Conservation (phyloP, 2,329 filamentous ascomycete species). For the Tolypocladium tundrense region DNA sequence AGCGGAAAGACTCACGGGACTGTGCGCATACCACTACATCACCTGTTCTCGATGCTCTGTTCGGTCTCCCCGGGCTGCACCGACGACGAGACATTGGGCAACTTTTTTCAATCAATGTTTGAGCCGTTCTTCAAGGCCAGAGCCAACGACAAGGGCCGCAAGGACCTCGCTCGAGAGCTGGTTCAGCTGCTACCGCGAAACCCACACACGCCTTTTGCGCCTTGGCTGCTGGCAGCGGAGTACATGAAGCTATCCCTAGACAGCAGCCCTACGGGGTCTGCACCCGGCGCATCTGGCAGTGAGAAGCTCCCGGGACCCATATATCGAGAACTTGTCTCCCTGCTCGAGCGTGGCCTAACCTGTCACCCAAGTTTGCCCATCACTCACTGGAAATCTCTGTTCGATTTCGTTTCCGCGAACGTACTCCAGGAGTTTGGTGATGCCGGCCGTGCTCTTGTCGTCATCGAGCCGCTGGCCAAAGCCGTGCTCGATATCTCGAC, state of each 20-base stretch:
- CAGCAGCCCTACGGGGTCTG: conserved; percentile 10
- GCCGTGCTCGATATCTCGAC: conserved; percentile 27
- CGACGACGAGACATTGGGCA: conserved; percentile 34
- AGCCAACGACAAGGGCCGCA: conserved; percentile 27
- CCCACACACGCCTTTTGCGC: conserved; percentile 32
- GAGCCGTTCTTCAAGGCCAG: conserved; percentile 48
- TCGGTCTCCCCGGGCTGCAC: conserved; percentile 34
- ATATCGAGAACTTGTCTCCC: conserved; percentile 57
- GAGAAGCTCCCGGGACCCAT: conserved; percentile 50
- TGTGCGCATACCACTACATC: conserved; percentile 51
- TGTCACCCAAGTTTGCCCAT: conserved; percentile 37
- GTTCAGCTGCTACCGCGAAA: conserved; percentile 38
- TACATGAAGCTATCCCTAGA: conserved; percentile 33
- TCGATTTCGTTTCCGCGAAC: conserved; percentile 44
- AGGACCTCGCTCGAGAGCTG: conserved; percentile 40
- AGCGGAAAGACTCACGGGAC: conserved; percentile 38
- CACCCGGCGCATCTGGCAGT: conserved; percentile 11
- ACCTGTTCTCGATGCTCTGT: conserved; percentile 53
- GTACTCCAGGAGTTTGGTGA: conserved; percentile 57
- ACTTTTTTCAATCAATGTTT: conserved; percentile 41
- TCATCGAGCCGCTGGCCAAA: conserved; percentile 63
- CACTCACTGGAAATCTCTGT: conserved; percentile 41
- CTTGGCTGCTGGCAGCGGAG: conserved; percentile 41
- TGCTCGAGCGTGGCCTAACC: conserved; percentile 53
- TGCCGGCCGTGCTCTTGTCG: conserved; percentile 51